phyloP scores from a whole-genome alignment of 108 stramenopile species.

The Pseudonitzschia pungens region DNA sequence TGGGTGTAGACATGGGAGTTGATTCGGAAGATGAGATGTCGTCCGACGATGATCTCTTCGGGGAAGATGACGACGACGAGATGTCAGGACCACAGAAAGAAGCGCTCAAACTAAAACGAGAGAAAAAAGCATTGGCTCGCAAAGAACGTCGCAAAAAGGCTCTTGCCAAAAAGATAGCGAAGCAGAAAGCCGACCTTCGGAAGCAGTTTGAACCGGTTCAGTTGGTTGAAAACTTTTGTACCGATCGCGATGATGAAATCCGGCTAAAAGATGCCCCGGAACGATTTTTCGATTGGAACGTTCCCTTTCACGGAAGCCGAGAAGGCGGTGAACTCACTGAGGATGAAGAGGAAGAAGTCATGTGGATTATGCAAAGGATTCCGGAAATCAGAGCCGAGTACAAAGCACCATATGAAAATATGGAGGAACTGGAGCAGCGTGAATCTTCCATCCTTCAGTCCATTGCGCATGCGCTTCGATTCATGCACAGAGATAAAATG shows the following conservation, averaged over 20 bases:
- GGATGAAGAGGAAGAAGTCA: slow-evolving; percentile 68
- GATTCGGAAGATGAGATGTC: slow-evolving; percentile 65
- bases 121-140: slow-evolving; percentile 62
- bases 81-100: slow-evolving; percentile 65
- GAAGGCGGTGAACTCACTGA: slow-evolving; percentile 46
- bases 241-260: slow-evolving; percentile 87
- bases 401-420: slow-evolving; percentile 40
- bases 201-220: slow-evolving; percentile 87
- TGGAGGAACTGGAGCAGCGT: slow-evolving; percentile 46
- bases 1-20: slow-evolving; percentile 72
- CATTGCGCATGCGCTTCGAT: slow-evolving; percentile 67
- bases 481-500: slow-evolving; percentile 74
- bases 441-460: slow-evolving; percentile 61
- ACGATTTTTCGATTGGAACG: slow-evolving; percentile 80
- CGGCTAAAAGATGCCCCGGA: slow-evolving; percentile 73
- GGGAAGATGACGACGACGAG: slow-evolving; percentile 52
- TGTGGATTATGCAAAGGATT: slow-evolving; percentile 79
- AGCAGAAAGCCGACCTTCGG: slow-evolving; percentile 74
- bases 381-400: slow-evolving; percentile 70
- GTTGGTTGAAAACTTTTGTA: slow-evolving; percentile 89
- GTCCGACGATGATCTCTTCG: slow-evolving; percentile 62
- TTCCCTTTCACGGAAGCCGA: slow-evolving; percentile 41
- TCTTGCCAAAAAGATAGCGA: slow-evolving; percentile 49
- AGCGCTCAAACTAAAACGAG: slow-evolving; percentile 71
- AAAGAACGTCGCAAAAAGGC: slow-evolving; percentile 56